Conservation (phyloP, 2,329 filamentous ascomycete species). For the Trichoderma arundinaceum region DNA sequence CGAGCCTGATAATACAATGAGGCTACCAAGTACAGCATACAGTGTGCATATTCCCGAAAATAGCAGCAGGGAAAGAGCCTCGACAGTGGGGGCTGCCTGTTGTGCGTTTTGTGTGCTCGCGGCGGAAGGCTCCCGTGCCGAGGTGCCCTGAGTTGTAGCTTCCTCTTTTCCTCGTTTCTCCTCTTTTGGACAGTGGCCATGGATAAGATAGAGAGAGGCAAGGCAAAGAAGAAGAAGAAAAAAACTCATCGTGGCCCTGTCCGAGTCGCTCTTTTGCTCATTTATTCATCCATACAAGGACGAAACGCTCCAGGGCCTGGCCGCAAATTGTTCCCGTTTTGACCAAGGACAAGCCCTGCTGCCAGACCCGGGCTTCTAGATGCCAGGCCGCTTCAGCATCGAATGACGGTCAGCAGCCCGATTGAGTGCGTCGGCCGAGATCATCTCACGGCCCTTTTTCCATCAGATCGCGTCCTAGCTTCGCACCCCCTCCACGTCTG, state of each 20-base stretch:
- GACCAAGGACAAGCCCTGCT: neutral
- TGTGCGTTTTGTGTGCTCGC: neutral
- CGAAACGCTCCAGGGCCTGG: neutral
- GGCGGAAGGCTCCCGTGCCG: neutral
- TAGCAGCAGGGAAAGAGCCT: neutral
- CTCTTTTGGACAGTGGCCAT: neutral
- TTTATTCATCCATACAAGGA: neutral
- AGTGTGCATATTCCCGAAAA: too few relatives aligned
- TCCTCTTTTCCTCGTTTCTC: neutral
- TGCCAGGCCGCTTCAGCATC: constrained; percentile 12
- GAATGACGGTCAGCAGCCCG: constrained; percentile 21
- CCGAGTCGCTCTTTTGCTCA: neutral
- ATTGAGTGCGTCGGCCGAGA: constrained; percentile 29
- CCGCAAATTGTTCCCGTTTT: neutral
- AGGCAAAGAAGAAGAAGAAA: neutral
- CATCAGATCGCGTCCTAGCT: constrained; percentile 4
- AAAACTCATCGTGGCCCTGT: too few relatives aligned
- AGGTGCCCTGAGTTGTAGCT: neutral
- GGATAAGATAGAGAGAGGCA: neutral
- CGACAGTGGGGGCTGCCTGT: neutral
- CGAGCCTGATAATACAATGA: too few relatives aligned
- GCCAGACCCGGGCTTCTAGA: neutral
- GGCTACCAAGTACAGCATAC: too few relatives aligned
- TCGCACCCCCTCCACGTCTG: constrained; percentile 16
- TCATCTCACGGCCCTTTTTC: constrained; percentile 5